Conservation (phyloP, 371 early-diverging fungal genomes). For the Smittium culicis region DNA sequence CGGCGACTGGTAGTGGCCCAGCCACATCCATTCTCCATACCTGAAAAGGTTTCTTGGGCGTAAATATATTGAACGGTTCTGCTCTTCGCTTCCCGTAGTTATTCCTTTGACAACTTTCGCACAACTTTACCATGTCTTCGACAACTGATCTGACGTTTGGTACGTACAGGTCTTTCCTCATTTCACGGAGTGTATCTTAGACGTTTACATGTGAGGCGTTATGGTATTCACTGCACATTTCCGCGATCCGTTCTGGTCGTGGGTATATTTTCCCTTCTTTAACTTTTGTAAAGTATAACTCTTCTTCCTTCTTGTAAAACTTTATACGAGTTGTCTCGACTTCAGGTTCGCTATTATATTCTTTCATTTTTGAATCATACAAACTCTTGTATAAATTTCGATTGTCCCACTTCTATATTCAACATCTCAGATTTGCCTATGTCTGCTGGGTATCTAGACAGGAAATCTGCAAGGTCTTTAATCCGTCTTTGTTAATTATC, state of each 20-base stretch:
- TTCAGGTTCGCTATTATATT: too few species aligned
- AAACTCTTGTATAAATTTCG: not conserved
- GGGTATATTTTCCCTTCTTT: not conserved
- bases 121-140: not conserved
- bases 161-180: not conserved
- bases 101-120: not conserved
- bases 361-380: not conserved
- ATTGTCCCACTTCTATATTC: not conserved
- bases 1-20: not conserved
- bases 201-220: not conserved
- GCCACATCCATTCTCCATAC: slow-evolving; percentile 4
- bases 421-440: not conserved
- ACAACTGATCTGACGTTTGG: not conserved
- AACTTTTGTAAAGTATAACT: not conserved
- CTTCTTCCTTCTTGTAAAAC: not conserved
- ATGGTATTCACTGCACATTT: not conserved
- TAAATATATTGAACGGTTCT: not conserved
- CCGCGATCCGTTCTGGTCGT: not conserved
- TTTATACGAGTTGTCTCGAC: not conserved
- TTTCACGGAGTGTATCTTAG: not conserved
- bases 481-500: not conserved
- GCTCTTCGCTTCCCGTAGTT: not conserved
- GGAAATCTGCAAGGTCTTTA: not conserved
- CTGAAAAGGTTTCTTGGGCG: not conserved
- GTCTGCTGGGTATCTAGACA: not conserved